These are phyloP conservation scores for Pseudogymnoascus destructans DNA, from an alignment of 2,329 filamentous ascomycete genomes.

Conservation along the genomic window DNA sequence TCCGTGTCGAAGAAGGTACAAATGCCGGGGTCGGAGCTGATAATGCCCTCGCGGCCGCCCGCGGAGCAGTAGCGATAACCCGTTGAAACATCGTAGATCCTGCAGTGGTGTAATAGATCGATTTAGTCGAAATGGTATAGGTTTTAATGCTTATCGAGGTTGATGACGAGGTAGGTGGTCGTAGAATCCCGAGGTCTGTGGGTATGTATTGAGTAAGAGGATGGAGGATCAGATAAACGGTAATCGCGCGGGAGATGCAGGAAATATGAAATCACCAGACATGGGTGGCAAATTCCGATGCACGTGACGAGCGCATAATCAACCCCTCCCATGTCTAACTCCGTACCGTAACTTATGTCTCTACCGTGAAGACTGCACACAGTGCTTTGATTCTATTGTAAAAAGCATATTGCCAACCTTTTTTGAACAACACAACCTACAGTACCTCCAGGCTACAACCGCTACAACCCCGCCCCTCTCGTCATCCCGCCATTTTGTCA, in stretches of 20 bases:
- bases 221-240: constrained; percentile 8
- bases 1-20: constrained; percentile 12
- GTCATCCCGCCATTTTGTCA: constrained; percentile 7
- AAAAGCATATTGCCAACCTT: too few relatives aligned
- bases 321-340: background rate
- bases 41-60: constrained; percentile 21
- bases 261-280: constrained; percentile 3
- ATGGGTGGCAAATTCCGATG: constrained; percentile 1
- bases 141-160: background rate
- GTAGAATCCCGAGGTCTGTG: background rate
- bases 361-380: too few relatives aligned
- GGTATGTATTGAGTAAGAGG: constrained; percentile 3
- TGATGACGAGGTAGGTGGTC: background rate
- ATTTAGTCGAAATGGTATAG: background rate
- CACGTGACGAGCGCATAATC: background rate
- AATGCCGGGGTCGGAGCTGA: constrained; percentile 18
- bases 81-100: constrained; percentile 22
- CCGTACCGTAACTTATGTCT: too few relatives aligned
- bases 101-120: background rate
- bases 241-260: background rate
- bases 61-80: constrained; percentile 21
- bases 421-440: too few relatives aligned
- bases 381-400: too few relatives aligned
- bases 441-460: constrained; percentile 3
- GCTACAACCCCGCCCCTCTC: constrained; percentile 1